A percentile compares a stretch with the other conserved stretches of the same genome.
These are phyloP conservation scores for Populus hybrid DNA, from an alignment of 441 rosid genomes.

Conservation along the genomic window DNA sequence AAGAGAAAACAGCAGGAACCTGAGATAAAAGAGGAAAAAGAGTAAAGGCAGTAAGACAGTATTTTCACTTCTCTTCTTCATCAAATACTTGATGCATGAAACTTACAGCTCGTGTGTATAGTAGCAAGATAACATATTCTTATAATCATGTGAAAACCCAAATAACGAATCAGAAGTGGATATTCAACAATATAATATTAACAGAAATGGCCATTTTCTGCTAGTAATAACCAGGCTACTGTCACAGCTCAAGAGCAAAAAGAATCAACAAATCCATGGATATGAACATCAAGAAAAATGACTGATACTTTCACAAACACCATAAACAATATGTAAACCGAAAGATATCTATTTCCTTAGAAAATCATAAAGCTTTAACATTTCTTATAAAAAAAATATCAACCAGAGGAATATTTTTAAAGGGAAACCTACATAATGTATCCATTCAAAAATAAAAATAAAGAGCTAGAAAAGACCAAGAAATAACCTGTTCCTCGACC, in stretches of 20 bases:
- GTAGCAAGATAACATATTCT: background rate
- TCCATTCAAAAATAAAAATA: background rate
- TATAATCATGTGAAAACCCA: background rate
- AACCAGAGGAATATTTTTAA: no score
- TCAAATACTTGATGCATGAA: background rate
- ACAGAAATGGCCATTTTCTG: background rate
- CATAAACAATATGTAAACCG: background rate
- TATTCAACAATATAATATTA: background rate
- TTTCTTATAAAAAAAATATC: background rate
- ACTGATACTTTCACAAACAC: background rate
- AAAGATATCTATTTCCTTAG: background rate
- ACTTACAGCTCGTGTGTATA: background rate
- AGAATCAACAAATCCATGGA: background rate
- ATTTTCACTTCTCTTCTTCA: background rate
- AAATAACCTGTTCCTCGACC: constrained; percentile 77
- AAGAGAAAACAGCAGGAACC: background rate
- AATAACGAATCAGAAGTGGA: background rate
- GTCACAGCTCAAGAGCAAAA: background rate
- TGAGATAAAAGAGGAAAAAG: no score
- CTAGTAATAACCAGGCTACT: background rate
- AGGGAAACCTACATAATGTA: background rate
- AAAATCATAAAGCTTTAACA: background rate
- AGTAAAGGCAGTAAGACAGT: background rate
- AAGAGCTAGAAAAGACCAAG: background rate
- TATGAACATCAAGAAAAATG: background rate